Evolutionary conservation across 345 rosid species (phyloP), one percentile per base, ranked within the genome.

Genomic region (Erucastrum elatum): DNA sequence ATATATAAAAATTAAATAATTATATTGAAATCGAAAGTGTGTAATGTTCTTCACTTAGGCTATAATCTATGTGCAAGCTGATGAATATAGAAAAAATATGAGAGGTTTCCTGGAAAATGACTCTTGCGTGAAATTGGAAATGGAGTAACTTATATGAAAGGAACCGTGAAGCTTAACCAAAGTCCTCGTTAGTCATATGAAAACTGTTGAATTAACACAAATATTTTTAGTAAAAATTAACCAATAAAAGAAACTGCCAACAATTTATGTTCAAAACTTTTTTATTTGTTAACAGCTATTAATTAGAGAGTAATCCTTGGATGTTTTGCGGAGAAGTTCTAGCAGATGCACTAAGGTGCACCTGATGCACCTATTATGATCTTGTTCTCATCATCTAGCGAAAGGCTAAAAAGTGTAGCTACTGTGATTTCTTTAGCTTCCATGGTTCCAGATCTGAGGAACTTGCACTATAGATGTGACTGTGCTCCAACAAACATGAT

Each of bases 361-460:
- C 97, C 98, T 0, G 94, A 88, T 30, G 94, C 90, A 7, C 99
- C 99, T 4, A 93, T 95, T 60, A 89, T 89, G 68, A 89, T 91
- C 74, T 93, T 93, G 90, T 91, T 95, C 86, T 95, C 96, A 66
- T 91, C 97, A 33, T 87, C 90, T 13, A 93, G 86, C 8, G 98
- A 90, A 79, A 95, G 85, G 84, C 97, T 93, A 74, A 95, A 95
- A 59, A 93, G 89, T 56, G 99, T 91, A 5, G 99, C 97, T 33
- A 98, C 98, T 0, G 97, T 96, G 60, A 91, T 95, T 82, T 93
- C 98, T 84, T 85, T 88, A 17, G 97, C 96, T 85, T 93, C 94
- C 86, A 89, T 86, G 78, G 87, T 90, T 78, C 97, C 98, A 5
- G 90, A 88, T 82, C 92, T 82, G 16, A 95, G 92, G 66, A 41